Base-by-base conservation (phyloP, 768 basidiomycete genomes). In the Russula brevipes region DNA sequence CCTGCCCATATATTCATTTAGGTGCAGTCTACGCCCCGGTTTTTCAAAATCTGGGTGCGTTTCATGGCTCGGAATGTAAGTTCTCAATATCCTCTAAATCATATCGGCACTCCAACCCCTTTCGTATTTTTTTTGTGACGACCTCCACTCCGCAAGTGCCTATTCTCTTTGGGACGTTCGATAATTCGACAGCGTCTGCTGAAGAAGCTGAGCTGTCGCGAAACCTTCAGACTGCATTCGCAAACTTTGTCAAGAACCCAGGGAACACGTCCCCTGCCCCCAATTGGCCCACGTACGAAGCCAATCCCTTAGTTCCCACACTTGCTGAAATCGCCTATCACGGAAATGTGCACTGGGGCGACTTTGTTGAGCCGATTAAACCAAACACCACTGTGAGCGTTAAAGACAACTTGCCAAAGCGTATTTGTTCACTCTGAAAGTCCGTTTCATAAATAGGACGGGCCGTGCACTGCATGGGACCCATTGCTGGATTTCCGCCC, bases 131-230 rank as follows among this genome's bases (percentile, higher is more conserved):
- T 11, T 5, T 16, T 10, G 12, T 24, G 7, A 5, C 19, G 10
- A 24, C 19, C 24, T 39, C 7, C 38, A 0, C 24, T 30, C 24
- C 14, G 4, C 24, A 7, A 47, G 46, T 47, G 24, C 19, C 46
- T 16, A 30, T 47, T 47, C 46, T 47, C 19, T 47, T 47, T 10
- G 46, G 46, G 30, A 47, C 46, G 30, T 47, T 5, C 10, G 14
- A 30, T 16, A 14, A 7, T 4, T 54, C 59, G 0, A 71, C 71
- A 5, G 72, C 70, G 0, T 68, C 68, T 4, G 35, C 65, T 1
- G 38, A 66, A 24, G 70, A 73, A 51, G 66, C 24, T 16, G 61
- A 64, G 35, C 60, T 72, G 35, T 73, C 71, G 0, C 14, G 52
- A 10, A 73, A 67, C 9, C 63, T 70, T 44, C 54, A 55, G 38